Percentiles rank a stretch among this genome's conserved stretches.
These are phyloP conservation scores for Paramyrothecium sp. DNA, from an alignment of 2,329 filamentous ascomycete species.

Conservation along the genomic window DNA sequence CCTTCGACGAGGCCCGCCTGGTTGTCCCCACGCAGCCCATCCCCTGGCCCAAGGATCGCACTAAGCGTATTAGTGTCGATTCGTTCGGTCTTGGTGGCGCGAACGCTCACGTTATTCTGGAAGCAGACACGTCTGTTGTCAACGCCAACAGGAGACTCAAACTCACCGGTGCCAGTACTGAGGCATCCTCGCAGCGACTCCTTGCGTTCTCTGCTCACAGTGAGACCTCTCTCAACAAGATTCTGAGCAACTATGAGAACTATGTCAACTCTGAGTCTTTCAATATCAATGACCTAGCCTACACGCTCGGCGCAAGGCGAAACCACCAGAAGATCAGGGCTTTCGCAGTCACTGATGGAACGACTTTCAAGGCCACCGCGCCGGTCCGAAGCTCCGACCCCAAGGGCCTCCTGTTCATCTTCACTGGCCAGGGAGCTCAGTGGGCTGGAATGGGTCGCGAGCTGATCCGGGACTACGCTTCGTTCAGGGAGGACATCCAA, in stretches of 20 bases:
- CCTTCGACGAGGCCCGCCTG: slow-evolving; percentile 16
- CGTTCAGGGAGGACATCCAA: slow-evolving; percentile 24
- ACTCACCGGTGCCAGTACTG: background rate
- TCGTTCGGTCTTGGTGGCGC: slow-evolving; percentile 32
- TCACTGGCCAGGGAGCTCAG: slow-evolving; percentile 31
- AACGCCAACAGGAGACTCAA: background rate
- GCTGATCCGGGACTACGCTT: slow-evolving; percentile 21
- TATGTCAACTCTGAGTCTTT: slow-evolving; percentile 14
- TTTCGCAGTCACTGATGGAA: slow-evolving; percentile 2
- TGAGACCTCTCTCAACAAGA: slow-evolving; percentile 1
- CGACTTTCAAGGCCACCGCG: slow-evolving; percentile 9
- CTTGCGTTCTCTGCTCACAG: slow-evolving; percentile 5
- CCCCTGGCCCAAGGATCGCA: slow-evolving; percentile 15
- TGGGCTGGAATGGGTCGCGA: slow-evolving; percentile 26
- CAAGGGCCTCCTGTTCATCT: slow-evolving; percentile 9
- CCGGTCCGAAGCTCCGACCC: background rate
- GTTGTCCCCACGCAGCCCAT: slow-evolving; percentile 12
- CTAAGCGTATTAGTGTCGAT: slow-evolving; percentile 25
- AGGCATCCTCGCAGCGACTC: background rate
- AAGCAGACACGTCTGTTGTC: background rate
- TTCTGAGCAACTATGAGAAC: slow-evolving; percentile 12
- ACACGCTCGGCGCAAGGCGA: slow-evolving; percentile 8
- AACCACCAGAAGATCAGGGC: background rate
- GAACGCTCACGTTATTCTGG: slow-evolving; percentile 27
- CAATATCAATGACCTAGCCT: slow-evolving; percentile 6